These are phyloP conservation scores for Salvia rosmarinus DNA, from an alignment of 257 asterid genomes.

Conservation along the genomic window DNA sequence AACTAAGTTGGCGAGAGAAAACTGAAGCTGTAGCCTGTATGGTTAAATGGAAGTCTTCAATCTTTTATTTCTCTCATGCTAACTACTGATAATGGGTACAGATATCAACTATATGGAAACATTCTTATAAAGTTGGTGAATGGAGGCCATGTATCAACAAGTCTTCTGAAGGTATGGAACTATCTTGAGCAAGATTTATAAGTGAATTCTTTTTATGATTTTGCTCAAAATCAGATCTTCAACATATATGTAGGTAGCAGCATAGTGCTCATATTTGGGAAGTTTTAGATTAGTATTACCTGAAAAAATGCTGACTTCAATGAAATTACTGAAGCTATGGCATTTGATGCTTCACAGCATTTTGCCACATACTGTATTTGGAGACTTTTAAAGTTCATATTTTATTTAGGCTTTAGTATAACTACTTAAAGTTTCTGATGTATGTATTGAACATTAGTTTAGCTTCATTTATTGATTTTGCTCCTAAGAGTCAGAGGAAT, in stretches of 20 bases:
- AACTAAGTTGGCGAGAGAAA: constrained; percentile 4
- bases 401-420: background rate
- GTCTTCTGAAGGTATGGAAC: constrained; percentile 66
- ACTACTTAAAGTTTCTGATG: constrained; percentile 2
- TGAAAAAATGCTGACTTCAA: background rate
- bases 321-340: constrained; percentile 13
- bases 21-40: constrained; percentile 20
- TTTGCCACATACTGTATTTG: background rate
- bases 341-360: background rate
- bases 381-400: background rate
- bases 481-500: background rate
- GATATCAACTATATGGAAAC: constrained; percentile 93
- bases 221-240: constrained; percentile 12
- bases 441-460: background rate
- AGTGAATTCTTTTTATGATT: background rate
- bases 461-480: constrained; percentile 14
- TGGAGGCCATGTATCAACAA: constrained; percentile 90
- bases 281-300: background rate
- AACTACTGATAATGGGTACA: constrained; percentile 42
- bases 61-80: constrained; percentile 29
- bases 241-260: constrained; percentile 17
- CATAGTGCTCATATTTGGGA: constrained; percentile 18
- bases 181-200: constrained; percentile 24
- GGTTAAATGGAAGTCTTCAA: constrained; percentile 4
- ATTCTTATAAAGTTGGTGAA: constrained; percentile 81